A percentile compares a stretch with the other conserved stretches of the same genome.
These are phyloP conservation scores for Penicillium odoratum DNA, from an alignment of 495 filamentous ascomycete species.

Conservation along the genomic window DNA sequence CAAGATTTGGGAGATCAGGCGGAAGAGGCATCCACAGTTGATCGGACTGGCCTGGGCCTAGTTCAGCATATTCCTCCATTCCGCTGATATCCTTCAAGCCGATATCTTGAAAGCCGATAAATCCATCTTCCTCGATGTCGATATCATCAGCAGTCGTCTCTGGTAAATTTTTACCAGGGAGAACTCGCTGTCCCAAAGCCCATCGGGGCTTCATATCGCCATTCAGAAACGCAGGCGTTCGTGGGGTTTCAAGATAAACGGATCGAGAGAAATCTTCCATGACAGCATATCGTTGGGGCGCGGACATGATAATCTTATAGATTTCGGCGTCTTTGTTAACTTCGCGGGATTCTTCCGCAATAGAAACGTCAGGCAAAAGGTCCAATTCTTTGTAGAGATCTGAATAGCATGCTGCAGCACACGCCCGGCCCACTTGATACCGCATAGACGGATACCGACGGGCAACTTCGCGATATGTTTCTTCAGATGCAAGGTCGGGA, in stretches of 20 bases:
- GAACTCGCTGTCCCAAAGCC: constrained; percentile 16
- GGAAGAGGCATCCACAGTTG: constrained; percentile 26
- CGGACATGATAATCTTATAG: constrained; percentile 28
- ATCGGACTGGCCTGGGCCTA: constrained; percentile 14
- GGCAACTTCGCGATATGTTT: constrained; percentile 30
- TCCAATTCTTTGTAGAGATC: constrained; percentile 32
- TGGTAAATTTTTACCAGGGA: constrained; percentile 13
- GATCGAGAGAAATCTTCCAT: constrained; percentile 31
- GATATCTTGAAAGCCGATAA: constrained; percentile 19
- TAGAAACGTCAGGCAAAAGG: constrained; percentile 25
- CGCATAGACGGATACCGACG: constrained; percentile 17
- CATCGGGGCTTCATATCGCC: constrained; percentile 30
- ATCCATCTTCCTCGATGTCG: constrained; percentile 26
- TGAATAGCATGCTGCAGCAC: constrained; percentile 29
- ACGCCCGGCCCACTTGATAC: constrained; percentile 28
- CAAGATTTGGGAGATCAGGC: constrained; percentile 25
- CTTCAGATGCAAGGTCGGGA: constrained; percentile 34
- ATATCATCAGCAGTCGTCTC: constrained; percentile 17
- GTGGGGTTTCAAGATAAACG: constrained; percentile 18
- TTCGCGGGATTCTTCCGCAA: constrained; percentile 30
- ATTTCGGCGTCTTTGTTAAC: constrained; percentile 22
- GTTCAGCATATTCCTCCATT: constrained; percentile 14
- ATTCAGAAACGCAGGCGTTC: constrained; percentile 25
- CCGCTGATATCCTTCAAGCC: constrained; percentile 13
- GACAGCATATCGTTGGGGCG: constrained; percentile 21